Evolutionary conservation across 2,329 filamentous ascomycete species (phyloP).

Genomic region (Colletotrichum australisinense): DNA sequence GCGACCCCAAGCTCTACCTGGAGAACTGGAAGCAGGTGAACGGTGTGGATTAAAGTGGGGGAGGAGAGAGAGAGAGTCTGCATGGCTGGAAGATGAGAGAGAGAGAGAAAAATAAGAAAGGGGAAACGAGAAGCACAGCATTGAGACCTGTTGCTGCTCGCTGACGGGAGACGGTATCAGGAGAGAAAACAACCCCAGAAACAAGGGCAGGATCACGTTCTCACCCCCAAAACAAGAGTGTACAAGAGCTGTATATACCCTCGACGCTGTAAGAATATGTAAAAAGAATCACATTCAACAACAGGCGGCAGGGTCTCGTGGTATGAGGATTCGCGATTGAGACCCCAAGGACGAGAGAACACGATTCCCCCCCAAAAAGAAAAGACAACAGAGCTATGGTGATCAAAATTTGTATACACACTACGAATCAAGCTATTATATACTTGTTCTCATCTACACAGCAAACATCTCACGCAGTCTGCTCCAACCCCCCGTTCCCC

Average conservation of each 20-base stretch:
- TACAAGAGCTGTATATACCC: conserved; percentile 32
- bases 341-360: not conserved
- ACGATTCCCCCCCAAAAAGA: not conserved
- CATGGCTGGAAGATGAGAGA: not conserved
- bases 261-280: conserved; percentile 35
- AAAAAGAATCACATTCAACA: conserved; percentile 4
- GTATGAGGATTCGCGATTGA: not conserved
- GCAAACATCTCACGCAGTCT: conserved; percentile 1
- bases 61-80: not conserved
- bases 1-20: conserved; percentile 72
- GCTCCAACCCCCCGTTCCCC: not conserved
- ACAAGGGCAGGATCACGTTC: not conserved
- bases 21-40: conserved; percentile 76
- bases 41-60: conserved; percentile 69
- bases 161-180: too few species aligned
- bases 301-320: not conserved
- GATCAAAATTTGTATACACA: not conserved
- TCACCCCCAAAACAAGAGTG: not conserved
- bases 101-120: not conserved
- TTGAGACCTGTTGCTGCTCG: too few species aligned
- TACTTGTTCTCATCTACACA: not conserved
- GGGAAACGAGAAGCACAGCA: too few species aligned
- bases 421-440: not conserved
- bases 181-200: too few species aligned
- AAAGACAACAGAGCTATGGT: not conserved